Conservation (phyloP, 106 monocot genomes). For the Phalaenopsis aphrodite region DNA sequence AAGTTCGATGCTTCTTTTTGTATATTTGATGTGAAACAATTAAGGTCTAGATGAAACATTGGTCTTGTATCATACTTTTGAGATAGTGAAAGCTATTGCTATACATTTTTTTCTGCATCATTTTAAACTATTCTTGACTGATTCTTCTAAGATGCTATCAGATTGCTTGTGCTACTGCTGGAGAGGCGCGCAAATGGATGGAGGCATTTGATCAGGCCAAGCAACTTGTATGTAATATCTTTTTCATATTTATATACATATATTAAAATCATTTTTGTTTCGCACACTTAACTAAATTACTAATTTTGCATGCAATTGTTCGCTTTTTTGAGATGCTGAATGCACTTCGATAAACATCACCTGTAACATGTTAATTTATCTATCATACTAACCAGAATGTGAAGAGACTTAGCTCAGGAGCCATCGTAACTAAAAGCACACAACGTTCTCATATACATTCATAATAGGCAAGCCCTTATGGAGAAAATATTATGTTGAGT, state of each 20-base stretch:
- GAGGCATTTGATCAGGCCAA: slow-evolving; percentile 94
- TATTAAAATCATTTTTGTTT: neutral
- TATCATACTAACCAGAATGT: no score
- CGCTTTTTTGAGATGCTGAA: neutral
- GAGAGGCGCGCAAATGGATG: slow-evolving; percentile 74
- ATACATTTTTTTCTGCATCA: neutral
- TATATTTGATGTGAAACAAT: neutral
- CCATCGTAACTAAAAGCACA: no score
- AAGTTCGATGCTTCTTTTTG: neutral
- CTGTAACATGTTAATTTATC: no score
- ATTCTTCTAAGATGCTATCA: slow-evolving; percentile 17
- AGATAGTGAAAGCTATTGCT: neutral
- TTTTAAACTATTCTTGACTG: neutral
- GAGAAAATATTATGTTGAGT: no score
- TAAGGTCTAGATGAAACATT: neutral
- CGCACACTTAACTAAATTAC: neutral
- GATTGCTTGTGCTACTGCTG: slow-evolving; percentile 86
- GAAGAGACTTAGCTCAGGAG: no score
- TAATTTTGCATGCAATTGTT: neutral
- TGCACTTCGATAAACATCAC: no score
- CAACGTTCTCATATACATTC: no score
- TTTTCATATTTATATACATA: neutral
- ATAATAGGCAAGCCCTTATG: no score
- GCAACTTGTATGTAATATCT: slow-evolving; percentile 48
- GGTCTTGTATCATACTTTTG: neutral